Evolutionary conservation across 148 eudicot species (phyloP), one percentile per base, ranked within the genome.

Genomic region (Rhododendron kiyosumense): DNA sequence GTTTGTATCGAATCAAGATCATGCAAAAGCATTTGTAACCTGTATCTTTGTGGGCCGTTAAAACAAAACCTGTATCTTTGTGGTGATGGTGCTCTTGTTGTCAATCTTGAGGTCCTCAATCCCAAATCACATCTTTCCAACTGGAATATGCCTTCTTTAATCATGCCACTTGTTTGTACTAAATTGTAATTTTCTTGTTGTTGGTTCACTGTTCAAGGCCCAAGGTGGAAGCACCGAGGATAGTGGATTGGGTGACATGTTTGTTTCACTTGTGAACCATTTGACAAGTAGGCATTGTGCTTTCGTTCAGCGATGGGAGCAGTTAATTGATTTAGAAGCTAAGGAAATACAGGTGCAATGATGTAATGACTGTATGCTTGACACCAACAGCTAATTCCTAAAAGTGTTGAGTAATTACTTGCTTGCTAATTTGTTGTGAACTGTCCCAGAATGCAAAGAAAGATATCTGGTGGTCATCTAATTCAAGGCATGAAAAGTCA

Each of bases 291-390:
- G 85, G 71, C 98, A 97, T 81, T 89, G 87, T 85, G 78, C 67
- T 84, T 97, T 97, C 93, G 93, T 95, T 71, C 90, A 89, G 80
- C 94, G 91, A 63, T 95, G 99, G 98, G 96, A 97, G 87, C 87
- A 88, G 86, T 88, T 95, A 51, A 90, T 97, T 78, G 99, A 97
- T 90, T 92, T 97, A 84, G 99, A 95, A 90, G 98, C 99, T 85
- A 93, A 90, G 89, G 96, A 94, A 88, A 48, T 86, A 86, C 96
- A 93, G 98, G 99, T 95, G 80, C 67, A 15, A 20, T 83, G 59
- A 54, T 57, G 24, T 85, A 10, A 82, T 24, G 46, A 49, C 32
- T 43, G 4, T 69, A 32, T 79, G 76, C 78, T 36, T 59, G 15
- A 65, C 81, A 48, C 46, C 22, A 49, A 75, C 49, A 51, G 43